phyloP scores from a whole-genome alignment of 495 filamentous ascomycete genomes.

The Aspergillus indologenus region DNA sequence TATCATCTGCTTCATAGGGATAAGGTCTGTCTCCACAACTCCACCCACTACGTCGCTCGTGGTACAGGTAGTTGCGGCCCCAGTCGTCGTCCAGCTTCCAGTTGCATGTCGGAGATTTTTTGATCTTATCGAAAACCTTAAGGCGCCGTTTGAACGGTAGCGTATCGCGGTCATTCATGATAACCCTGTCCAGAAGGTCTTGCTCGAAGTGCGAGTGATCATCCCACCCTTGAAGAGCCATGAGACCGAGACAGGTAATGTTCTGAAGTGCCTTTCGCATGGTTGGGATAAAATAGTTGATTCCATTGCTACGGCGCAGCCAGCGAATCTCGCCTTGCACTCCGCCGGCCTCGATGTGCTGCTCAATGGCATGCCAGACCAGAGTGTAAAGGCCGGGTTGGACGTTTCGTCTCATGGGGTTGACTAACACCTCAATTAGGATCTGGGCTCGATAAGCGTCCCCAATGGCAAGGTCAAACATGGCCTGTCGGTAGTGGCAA shows the following conservation, averaged over 20 bases:
- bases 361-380: slow-evolving; percentile 32
- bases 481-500: slow-evolving; percentile 64
- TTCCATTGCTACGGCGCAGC: slow-evolving; percentile 23
- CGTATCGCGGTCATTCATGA: slow-evolving; percentile 15
- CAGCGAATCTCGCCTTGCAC: not conserved
- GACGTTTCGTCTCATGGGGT: slow-evolving; percentile 15
- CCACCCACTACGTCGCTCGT: slow-evolving; percentile 21
- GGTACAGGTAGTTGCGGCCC: slow-evolving; percentile 9
- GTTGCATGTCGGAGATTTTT: too few relatives aligned
- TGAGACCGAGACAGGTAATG: slow-evolving; percentile 29
- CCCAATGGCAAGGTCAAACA: slow-evolving; percentile 78
- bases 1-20: slow-evolving; percentile 27
- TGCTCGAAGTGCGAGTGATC: slow-evolving; percentile 22
- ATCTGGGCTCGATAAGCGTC: slow-evolving; percentile 81
- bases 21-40: slow-evolving; percentile 18
- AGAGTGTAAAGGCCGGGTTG: slow-evolving; percentile 27
- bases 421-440: slow-evolving; percentile 40
- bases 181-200: slow-evolving; percentile 12
- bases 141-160: slow-evolving; percentile 9
- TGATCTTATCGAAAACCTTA: too few relatives aligned
- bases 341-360: slow-evolving; percentile 24
- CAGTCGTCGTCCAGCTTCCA: too few relatives aligned
- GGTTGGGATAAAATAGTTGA: slow-evolving; percentile 25
- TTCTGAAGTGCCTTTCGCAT: slow-evolving; percentile 25
- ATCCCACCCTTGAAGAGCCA: slow-evolving; percentile 27